phyloP scores from a whole-genome alignment of 2,329 filamentous ascomycete genomes.

The Aspergillus terreus region DNA sequence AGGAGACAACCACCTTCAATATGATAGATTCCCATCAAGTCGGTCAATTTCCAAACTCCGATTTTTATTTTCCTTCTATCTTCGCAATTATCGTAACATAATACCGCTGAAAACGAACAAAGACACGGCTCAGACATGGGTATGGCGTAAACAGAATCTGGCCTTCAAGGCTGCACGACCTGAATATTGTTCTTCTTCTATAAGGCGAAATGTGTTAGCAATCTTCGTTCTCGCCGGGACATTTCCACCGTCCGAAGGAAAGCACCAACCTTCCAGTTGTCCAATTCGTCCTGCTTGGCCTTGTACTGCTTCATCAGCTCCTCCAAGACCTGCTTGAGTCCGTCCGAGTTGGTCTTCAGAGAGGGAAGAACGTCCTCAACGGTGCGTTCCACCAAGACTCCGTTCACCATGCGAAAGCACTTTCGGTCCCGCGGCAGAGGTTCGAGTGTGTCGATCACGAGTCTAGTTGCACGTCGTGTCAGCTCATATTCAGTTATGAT shows the following conservation, averaged over 20 bases:
- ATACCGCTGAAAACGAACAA: neutral
- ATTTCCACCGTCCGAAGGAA: neutral
- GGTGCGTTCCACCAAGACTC: slow-evolving; percentile 89
- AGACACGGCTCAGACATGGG: neutral
- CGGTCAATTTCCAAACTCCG: neutral
- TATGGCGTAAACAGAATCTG: neutral
- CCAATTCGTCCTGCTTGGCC: slow-evolving; percentile 87
- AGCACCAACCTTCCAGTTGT: slow-evolving; percentile 85
- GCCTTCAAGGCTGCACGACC: slow-evolving; percentile 40
- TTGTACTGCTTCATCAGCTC: slow-evolving; percentile 97
- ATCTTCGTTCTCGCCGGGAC: no score
- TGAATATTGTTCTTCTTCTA: slow-evolving; percentile 50
- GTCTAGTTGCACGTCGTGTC: slow-evolving; percentile 51
- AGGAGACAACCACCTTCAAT: neutral
- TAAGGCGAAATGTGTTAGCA: slow-evolving; percentile 10
- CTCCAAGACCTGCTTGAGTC: slow-evolving; percentile 87
- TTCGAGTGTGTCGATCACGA: slow-evolving; percentile 87
- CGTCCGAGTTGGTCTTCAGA: slow-evolving; percentile 89
- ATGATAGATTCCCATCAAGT: neutral
- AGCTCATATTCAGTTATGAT: neutral
- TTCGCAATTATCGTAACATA: neutral
- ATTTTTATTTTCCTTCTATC: neutral
- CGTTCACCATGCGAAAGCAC: slow-evolving; percentile 98
- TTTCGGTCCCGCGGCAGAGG: slow-evolving; percentile 82
- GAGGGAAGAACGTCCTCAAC: slow-evolving; percentile 89